Base-by-base conservation (phyloP, 1,284 basidiomycete species). In the Sanguinoderma infundibulare region DNA sequence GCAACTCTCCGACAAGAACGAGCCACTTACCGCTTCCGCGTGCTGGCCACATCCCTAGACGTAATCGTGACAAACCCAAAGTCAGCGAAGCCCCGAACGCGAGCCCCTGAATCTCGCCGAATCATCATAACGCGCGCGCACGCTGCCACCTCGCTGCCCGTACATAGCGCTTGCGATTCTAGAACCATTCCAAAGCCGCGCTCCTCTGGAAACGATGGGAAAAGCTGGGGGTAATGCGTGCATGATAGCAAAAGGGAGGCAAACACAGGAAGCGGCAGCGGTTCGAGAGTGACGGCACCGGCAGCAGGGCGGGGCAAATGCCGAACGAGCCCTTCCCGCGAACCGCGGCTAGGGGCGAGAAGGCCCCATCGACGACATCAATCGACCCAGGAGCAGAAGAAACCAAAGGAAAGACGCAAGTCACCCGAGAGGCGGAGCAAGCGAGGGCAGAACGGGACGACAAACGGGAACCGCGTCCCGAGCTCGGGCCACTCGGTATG, bases 31-130 rank as follows among this genome's bases (percentile, higher is more conserved):
- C 72, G 78, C 67, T 59, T 89, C 84, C 70, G 83, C 81, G 74
- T 91, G 89, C 62, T 70, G 67, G 17, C 90, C 89, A 64, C 90
- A 91, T 61, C 90, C 90, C 90, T 34, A 54, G 46, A 66, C 68
- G 60, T 65, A 69, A 70, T 70, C 62, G 54, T 65, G 56, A 67
- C 35, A 8, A 5, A 30, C 26, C 30, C 14, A 47, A 54, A 52
- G 34, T 30, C 22, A 51, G 22, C 49, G 8, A 51, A n/a, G n/a
- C n/a, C n/a, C n/a, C n/a, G n/a, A n/a, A n/a, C n/a, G n/a, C n/a
- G n/a, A 17, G 36, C 36, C 9, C 9, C 17, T 38, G 17, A 9
- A 17, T 9, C 24, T 51, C 49, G 28, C 49, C 34, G 49, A 32
- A n/a, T n/a, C 57, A 57, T 54, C 53, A 47, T 42, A 28, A 17